Percentiles rank a stretch among this genome's conserved stretches.
These are phyloP conservation scores for Colletotrichum sojae DNA, from an alignment of 2,329 filamentous ascomycete genomes.

Conservation along the genomic window DNA sequence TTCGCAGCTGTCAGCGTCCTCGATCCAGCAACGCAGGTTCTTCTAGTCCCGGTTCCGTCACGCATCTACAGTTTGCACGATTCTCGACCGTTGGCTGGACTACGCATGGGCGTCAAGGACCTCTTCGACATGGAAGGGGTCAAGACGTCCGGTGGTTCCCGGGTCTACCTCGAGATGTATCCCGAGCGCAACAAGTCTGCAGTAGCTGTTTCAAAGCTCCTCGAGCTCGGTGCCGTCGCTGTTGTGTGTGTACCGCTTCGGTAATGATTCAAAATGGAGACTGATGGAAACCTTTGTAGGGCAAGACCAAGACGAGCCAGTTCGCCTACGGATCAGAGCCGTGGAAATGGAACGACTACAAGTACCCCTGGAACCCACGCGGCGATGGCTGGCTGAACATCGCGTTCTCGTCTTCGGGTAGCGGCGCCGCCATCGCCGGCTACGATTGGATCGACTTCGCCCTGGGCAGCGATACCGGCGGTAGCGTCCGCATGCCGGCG, in stretches of 20 bases:
- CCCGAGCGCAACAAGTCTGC: constrained; percentile 1
- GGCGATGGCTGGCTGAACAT: constrained; percentile 53
- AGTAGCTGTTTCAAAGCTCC: constrained; percentile 5
- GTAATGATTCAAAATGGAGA: not conserved
- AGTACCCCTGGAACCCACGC: constrained; percentile 52
- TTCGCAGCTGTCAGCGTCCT: constrained; percentile 7
- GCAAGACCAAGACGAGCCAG: constrained; percentile 15
- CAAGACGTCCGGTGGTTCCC: constrained; percentile 15
- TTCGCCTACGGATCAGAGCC: constrained; percentile 16
- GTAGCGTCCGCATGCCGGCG: constrained; percentile 40
- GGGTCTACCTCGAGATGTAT: constrained; percentile 12
- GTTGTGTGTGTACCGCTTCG: not conserved
- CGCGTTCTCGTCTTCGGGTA: constrained; percentile 55
- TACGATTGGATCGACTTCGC: constrained; percentile 60
- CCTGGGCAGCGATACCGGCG: constrained; percentile 45
- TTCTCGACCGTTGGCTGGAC: constrained; percentile 17
- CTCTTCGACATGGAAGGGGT: constrained; percentile 22
- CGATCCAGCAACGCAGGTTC: not conserved
- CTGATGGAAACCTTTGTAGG: not conserved
- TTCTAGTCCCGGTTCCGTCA: constrained; percentile 10
- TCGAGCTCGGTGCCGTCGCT: constrained; percentile 26
- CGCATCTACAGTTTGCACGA: constrained; percentile 15
- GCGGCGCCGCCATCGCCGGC: constrained; percentile 52
- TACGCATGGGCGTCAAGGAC: constrained; percentile 28
- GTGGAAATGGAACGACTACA: constrained; percentile 47